Base-by-base conservation (phyloP, 2,329 filamentous ascomycete genomes). In the Pseudogymnoascus sp. region DNA sequence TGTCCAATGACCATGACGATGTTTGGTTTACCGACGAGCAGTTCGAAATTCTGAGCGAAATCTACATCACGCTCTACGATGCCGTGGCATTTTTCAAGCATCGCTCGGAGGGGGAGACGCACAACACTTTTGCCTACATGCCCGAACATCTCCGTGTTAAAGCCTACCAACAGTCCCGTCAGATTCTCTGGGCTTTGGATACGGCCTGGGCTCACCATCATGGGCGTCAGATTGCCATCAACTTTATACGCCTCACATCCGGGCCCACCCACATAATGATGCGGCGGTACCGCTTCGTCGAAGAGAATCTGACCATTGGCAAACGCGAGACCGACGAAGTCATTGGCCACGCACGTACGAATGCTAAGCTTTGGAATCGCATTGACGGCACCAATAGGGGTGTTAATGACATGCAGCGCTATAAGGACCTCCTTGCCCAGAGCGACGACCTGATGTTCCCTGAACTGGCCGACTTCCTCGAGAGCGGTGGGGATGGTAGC, bases 251-350 rank as follows among this genome's bases (percentile, higher is more conserved):
- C 1, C 64, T 66, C 25, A 71, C 74, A 34, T 72, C 72, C 7
- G 73, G 73, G 2, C 70, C 73, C 1, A 68, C 74, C 25, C 72
- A 75, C 43, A 70, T 75, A 67, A 72, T 72, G 69, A 75, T 71
- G 71, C 67, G 73, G 16, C 65, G 72, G 3, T 75, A 75, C 64
- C 69, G 73, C 3, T 75, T 71, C 61, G 70, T 74, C 12, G 73
- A 75, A 65, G 73, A 75, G 28, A 69, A 65, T 5, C 60, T 74
- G 31, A 68, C 65, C 2, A 66, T 75, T 16, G 72, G 73, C 34
- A 67, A 63, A 23, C 42, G 64, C 2, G 72, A 75, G 61, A 69
- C 66, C 5, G 66, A 66, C 6, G 43, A 60, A 1, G 67, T 74
- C 7, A 66, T 72, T 5, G 34, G 66, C 1, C 63, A 67, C 62